Evolutionary conservation across 108 stramenopile species (phyloP), one percentile per base, ranked within the genome.

Genomic region (Pseudonitzschia delicatissima): DNA sequence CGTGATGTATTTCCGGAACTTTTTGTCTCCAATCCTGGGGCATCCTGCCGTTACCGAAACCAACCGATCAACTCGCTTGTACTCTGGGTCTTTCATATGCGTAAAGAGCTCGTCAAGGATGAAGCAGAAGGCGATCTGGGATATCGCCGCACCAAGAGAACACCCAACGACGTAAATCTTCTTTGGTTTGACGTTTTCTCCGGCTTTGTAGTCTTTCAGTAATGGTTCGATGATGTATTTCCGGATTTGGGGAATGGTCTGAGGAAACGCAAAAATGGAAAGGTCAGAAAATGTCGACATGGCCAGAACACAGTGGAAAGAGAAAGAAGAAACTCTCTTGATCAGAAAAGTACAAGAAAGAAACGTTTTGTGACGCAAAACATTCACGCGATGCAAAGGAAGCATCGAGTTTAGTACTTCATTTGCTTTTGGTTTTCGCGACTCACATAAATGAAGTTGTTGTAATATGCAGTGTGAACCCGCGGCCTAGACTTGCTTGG

Each of bases 391-490:
- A 11, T 39, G 37, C 11, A 6, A 39, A 39, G 37, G 37, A 8
- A 39, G 37, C 8, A 39, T 39, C 11, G 37, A 39, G 37, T 39
- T 8, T 6, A 39, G 8, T 39, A 11, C 37, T 39, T 11, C 37
- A 8, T 8, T 11, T 6, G 37, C 6, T 8, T 39, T 39, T 39
- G 37, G 37, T 45, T 45, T 15, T 45, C 23, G 23, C 20, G 20
- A 48, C 47, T 48, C 7, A 48, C 47, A 13, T 62, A 40, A 20
- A 76, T 25, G 34, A 76, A 64, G 18, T 69, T 70, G 64, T 70
- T 76, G 69, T 76, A 76, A 39, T 69, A 76, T 0, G 68, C 62
- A 5, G 74, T 76, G 12, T 76, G 74, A 13, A 69, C 62, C n/a
- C 74, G 74, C n/a, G 74, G 68, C 40, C 70, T 76, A 13, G 36